These are phyloP conservation scores for Trametes elegans DNA, from an alignment of 768 basidiomycete species.

Conservation along the genomic window DNA sequence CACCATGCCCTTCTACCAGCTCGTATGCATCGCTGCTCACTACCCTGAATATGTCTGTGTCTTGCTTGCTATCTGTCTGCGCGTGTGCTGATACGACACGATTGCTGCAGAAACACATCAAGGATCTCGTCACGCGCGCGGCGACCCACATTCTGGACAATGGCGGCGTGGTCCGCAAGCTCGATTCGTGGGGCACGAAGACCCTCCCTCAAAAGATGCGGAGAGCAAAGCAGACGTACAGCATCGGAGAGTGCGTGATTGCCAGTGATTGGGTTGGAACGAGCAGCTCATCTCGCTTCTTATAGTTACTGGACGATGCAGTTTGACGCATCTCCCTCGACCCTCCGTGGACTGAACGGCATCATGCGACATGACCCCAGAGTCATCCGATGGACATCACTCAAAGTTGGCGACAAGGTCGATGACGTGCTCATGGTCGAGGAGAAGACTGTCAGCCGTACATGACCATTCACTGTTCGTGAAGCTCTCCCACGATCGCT, in stretches of 20 bases:
- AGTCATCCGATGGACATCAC: slow-evolving; percentile 77
- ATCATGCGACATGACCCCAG: slow-evolving; percentile 77
- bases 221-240: slow-evolving; percentile 53
- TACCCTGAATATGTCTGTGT: slow-evolving; percentile 66
- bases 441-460: slow-evolving; percentile 10
- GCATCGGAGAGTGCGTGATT: slow-evolving; percentile 70
- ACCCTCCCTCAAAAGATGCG: slow-evolving; percentile 75
- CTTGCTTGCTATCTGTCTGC: background rate
- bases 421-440: slow-evolving; percentile 58
- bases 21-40: slow-evolving; percentile 81
- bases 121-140: slow-evolving; percentile 68
- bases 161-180: slow-evolving; percentile 80
- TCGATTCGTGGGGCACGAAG: slow-evolving; percentile 73
- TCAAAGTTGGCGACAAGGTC: slow-evolving; percentile 73
- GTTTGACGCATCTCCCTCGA: slow-evolving; percentile 82
- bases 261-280: background rate
- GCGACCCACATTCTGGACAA: slow-evolving; percentile 68
- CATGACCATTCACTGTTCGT: too few relatives aligned
- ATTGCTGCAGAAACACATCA: slow-evolving; percentile 66
- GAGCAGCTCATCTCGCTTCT: slow-evolving; percentile 3
- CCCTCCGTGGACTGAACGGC: slow-evolving; percentile 59
- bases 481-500: background rate
- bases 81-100: background rate
- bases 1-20: slow-evolving; percentile 84
- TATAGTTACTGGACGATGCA: slow-evolving; percentile 87